A percentile compares a stretch with the other conserved stretches of the same genome.
phyloP scores from a whole-genome alignment of 2,329 filamentous ascomycete genomes.

The Botryotinia globosa region DNA sequence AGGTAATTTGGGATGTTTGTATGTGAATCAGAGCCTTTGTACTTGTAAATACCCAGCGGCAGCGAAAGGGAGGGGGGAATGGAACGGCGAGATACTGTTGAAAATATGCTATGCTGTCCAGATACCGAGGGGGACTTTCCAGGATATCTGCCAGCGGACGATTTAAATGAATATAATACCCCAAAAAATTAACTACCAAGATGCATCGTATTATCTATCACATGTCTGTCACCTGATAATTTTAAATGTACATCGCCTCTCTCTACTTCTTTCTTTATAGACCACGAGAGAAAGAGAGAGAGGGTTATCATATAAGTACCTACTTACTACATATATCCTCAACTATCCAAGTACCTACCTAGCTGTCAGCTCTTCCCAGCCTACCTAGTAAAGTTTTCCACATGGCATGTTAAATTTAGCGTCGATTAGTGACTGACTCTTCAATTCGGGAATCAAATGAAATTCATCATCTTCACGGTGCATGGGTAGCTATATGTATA shows the following conservation, averaged over 20 bases:
- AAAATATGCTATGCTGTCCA: background rate
- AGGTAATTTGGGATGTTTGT: constrained; percentile 18
- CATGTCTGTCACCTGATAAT: background rate
- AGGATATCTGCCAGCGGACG: background rate
- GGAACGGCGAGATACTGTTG: background rate
- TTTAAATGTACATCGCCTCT: background rate
- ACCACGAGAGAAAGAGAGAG: background rate
- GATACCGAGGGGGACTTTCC: background rate
- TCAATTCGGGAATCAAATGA: no score
- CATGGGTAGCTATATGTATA: background rate
- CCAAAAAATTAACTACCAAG: background rate
- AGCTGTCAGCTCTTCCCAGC: no score
- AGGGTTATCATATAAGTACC: background rate
- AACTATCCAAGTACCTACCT: background rate
- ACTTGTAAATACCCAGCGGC: background rate
- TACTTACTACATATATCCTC: background rate
- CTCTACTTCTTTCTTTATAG: background rate
- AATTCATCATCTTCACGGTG: background rate
- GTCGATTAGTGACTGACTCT: no score
- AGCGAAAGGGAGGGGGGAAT: background rate
- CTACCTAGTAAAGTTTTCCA: no score
- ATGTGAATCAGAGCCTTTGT: background rate
- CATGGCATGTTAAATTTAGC: no score
- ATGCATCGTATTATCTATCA: background rate
- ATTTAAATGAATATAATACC: background rate